phyloP scores from a whole-genome alignment of 441 rosid species.

The Populus hybrid region DNA sequence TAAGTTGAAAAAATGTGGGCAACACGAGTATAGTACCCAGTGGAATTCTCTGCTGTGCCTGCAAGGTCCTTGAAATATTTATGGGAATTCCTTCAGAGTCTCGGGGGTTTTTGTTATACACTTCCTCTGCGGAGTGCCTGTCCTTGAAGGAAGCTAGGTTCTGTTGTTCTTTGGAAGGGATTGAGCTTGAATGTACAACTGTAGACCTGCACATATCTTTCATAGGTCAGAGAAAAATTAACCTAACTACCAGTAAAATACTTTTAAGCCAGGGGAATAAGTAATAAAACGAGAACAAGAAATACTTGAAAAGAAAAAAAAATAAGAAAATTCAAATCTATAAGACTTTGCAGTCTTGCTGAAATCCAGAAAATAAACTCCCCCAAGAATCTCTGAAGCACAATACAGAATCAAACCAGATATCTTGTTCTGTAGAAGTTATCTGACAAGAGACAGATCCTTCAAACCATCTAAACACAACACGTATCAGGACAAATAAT shows the following conservation, averaged over 20 bases:
- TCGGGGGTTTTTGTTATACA: constrained; percentile 32
- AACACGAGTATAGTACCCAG: constrained; percentile 40
- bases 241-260: not conserved
- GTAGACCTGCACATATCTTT: constrained; percentile 61
- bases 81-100: constrained; percentile 41
- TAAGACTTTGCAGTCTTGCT: not conserved
- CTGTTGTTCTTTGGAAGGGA: constrained; percentile 46
- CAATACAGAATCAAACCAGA: not conserved
- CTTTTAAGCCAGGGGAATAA: not conserved
- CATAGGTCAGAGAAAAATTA: not conserved
- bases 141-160: constrained; percentile 31
- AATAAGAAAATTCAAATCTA: not conserved
- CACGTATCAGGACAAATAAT: not conserved
- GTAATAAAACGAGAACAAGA: not conserved
- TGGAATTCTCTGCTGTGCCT: constrained; percentile 59
- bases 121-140: constrained; percentile 39
- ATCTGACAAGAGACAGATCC: not conserved
- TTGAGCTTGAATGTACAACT: constrained; percentile 59
- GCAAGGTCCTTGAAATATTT: constrained; percentile 42
- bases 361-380: not conserved
- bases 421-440: not conserved
- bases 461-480: not conserved
- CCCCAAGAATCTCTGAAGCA: not conserved
- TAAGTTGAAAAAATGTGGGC: not conserved
- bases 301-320: not conserved